Percentiles rank a stretch among this genome's conserved stretches.
These are phyloP conservation scores for Porphyrellus sp. DNA, from an alignment of 1,284 basidiomycete species.

Conservation along the genomic window DNA sequence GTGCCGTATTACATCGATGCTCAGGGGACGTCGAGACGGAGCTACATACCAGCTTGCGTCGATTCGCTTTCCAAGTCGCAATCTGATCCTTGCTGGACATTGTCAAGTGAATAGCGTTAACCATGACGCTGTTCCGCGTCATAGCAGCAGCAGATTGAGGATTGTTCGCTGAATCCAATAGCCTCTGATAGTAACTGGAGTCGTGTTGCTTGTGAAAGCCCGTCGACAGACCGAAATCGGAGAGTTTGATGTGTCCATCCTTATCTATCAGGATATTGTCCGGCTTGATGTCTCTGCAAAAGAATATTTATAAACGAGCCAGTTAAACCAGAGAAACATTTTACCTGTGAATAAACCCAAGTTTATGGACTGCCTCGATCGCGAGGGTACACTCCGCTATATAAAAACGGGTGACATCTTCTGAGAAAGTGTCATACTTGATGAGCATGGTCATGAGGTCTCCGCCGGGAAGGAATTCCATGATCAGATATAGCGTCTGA, in stretches of 20 bases:
- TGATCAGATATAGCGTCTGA: conserved; percentile 92
- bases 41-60: conserved; percentile 79
- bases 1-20: background rate
- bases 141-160: conserved; percentile 34
- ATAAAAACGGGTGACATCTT: conserved; percentile 97
- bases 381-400: conserved; percentile 94
- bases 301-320: background rate
- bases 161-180: conserved; percentile 51
- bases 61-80: conserved; percentile 98
- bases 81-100: conserved; percentile 90
- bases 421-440: conserved; percentile 99
- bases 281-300: conserved; percentile 84
- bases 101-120: conserved; percentile 89
- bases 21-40: background rate
- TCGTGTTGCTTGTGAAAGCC: conserved; percentile 95
- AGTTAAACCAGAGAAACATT: background rate
- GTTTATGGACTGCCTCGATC: conserved; percentile 87
- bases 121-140: conserved; percentile 78
- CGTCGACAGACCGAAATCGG: conserved; percentile 93
- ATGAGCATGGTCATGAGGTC: conserved; percentile 99
- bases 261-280: conserved; percentile 95
- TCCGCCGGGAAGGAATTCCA: conserved; percentile 98
- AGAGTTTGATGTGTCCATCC: conserved; percentile 91
- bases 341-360: conserved; percentile 90
- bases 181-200: conserved; percentile 83